These are phyloP conservation scores for Lachnellula subtilissima DNA, from an alignment of 2,329 filamentous ascomycete genomes.

Conservation along the genomic window DNA sequence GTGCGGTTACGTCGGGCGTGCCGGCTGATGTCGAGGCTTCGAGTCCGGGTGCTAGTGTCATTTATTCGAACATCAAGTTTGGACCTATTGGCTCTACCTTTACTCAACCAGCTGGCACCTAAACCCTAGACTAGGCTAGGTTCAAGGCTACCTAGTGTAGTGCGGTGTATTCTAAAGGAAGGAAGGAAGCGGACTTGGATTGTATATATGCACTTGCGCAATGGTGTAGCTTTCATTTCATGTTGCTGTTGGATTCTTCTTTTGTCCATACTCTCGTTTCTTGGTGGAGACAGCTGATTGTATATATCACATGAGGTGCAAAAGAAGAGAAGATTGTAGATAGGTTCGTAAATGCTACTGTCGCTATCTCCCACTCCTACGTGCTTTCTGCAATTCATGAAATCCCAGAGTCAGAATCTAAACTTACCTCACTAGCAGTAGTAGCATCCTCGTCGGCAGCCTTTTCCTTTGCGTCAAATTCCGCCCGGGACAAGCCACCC, in stretches of 20 bases:
- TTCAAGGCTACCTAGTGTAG: no score
- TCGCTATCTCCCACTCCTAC: no score
- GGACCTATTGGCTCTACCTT: conserved; percentile 31
- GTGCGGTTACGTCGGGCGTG: conserved; percentile 46
- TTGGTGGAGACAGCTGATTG: neutral
- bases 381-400: no score
- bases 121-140: neutral
- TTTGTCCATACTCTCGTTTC: neutral
- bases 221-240: neutral
- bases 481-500: no score
- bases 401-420: no score
- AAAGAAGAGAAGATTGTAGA: no score
- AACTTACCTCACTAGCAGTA: no score
- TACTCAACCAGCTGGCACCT: conserved; percentile 5
- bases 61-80: conserved; percentile 32
- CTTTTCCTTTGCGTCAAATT: no score
- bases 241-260: neutral
- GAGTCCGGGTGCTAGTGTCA: conserved; percentile 41
- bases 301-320: no score
- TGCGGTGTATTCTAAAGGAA: neutral
- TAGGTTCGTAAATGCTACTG: no score
- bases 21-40: conserved; percentile 45
- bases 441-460: no score
- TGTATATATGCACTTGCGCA: neutral
- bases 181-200: neutral